Percentiles rank a stretch among this genome's conserved stretches.
Evolutionary conservation across 108 stramenopile genomes (phyloP).

Genomic region (Mediolabrus comicus): DNA sequence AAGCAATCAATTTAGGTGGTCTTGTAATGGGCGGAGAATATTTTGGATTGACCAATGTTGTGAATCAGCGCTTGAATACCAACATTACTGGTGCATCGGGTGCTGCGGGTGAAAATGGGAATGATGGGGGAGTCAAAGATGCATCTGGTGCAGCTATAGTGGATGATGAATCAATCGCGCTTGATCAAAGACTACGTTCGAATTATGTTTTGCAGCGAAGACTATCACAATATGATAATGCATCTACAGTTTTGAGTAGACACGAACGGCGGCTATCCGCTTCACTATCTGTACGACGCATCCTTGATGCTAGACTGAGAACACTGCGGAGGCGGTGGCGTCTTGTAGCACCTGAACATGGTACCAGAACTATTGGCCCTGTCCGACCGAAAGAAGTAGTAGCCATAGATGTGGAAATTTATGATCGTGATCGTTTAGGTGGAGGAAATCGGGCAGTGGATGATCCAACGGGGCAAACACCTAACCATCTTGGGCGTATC

Average conservation of each 20-base stretch:
- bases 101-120: slow-evolving; percentile 11
- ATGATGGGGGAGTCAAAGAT: slow-evolving; percentile 3
- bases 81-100: slow-evolving; percentile 11
- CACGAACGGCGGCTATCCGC: slow-evolving; percentile 55
- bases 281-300: slow-evolving; percentile 51
- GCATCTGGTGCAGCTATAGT: slow-evolving; percentile 9
- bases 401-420: slow-evolving; percentile 83
- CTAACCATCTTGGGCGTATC: slow-evolving; percentile 46
- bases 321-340: slow-evolving; percentile 71
- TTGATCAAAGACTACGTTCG: slow-evolving; percentile 50
- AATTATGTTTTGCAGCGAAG: slow-evolving; percentile 59
- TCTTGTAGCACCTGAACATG: slow-evolving; percentile 83
- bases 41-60: slow-evolving; percentile 74
- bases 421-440: slow-evolving; percentile 58
- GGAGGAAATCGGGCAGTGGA: slow-evolving; percentile 35
- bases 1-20: slow-evolving; percentile 76
- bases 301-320: slow-evolving; percentile 60
- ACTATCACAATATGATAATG: slow-evolving; percentile 56
- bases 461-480: not conserved
- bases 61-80: slow-evolving; percentile 44
- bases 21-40: slow-evolving; percentile 68
- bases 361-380: slow-evolving; percentile 56
- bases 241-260: slow-evolving; percentile 47
- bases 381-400: slow-evolving; percentile 69
- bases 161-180: slow-evolving; percentile 19